Evolutionary conservation across 805 yeast species (phyloP), one percentile per base, ranked within the genome.

Genomic region (Candida taoyuanica): DNA sequence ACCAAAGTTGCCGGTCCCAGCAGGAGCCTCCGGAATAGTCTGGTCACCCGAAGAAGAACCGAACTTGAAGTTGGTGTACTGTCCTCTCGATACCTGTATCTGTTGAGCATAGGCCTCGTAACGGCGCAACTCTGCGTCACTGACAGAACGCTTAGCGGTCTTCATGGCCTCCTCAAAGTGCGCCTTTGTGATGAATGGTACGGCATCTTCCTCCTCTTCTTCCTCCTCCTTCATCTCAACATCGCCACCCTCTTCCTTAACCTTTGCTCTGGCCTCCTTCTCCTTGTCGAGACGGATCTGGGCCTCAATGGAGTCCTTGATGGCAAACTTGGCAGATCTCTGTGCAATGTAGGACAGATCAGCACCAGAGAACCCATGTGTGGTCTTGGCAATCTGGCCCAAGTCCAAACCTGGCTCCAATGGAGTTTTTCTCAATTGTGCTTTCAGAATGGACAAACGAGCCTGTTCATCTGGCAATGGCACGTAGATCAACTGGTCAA

Each of bases 101-200:
- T 91, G 96, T 67, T 91, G 96, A 36, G 96, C 95, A 58, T 91
- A 93, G 7, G 98, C 94, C 70, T 93, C 98, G 64, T 93, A 93
- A 68, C 98, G 89, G 68, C 99, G 93, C 59, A 93, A 75, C 67
- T 93, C 98, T 27, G 96, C 85, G 59, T 94, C 98, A 29, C 94
- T 81, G 34, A 93, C 99, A 40, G 97, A 89, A 56, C 98, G 85
- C 67, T 88, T 84, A 37, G 98, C 99, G 2, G 98, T 88, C 80
- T 91, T 89, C 99, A 93, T 93, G 33, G 99, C 99, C 72, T 93
- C 98, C 67, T 93, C 96, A 56, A 93, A 88, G 64, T 93, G 99
- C 36, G 81, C 82, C 60, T 83, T 85, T 21, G 96, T 85, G 56
- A 93, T 91, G 64, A 65, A 93, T 57, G 99, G 98, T 52, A 93